Evolutionary conservation across 1,139 yeast genomes (phyloP).

Genomic region (Geotrichum bryndzae): DNA sequence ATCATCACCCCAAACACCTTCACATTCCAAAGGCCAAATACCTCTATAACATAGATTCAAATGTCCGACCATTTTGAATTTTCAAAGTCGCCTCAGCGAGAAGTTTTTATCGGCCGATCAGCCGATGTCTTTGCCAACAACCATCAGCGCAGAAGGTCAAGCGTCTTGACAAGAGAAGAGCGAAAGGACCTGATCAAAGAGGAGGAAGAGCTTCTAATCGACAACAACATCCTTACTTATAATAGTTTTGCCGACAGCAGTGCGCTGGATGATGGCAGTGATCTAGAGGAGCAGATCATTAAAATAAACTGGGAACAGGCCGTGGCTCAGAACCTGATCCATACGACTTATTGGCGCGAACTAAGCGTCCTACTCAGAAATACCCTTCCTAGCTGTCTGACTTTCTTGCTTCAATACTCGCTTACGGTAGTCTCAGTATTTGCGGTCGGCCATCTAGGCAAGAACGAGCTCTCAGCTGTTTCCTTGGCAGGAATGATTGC

Average conservation of each 20-base stretch:
- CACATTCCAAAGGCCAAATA: no score
- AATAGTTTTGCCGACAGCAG: not conserved
- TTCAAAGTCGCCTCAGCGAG: not conserved
- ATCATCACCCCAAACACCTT: no score
- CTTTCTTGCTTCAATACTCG: slow-evolving; percentile 76
- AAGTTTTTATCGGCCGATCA: not conserved
- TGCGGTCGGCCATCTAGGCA: slow-evolving; percentile 77
- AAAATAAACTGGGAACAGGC: no score
- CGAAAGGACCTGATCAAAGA: slow-evolving; percentile 9
- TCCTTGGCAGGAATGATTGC: slow-evolving; percentile 86
- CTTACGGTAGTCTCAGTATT: slow-evolving; percentile 79
- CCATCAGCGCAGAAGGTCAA: not conserved
- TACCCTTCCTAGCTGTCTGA: slow-evolving; percentile 38
- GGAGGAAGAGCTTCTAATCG: slow-evolving; percentile 13
- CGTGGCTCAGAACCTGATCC: no score
- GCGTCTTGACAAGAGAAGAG: slow-evolving; percentile 2
- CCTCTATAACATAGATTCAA: not conserved
- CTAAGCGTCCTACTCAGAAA: slow-evolving; percentile 35
- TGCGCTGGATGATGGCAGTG: slow-evolving; percentile 2
- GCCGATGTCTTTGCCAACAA: not conserved
- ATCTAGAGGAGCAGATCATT: not conserved
- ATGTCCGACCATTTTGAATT: not conserved
- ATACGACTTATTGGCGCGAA: no score
- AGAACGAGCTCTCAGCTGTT: slow-evolving; percentile 68
- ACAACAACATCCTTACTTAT: slow-evolving; percentile 4